Conservation (phyloP, 441 rosid species). For the Viola pubescens region DNA sequence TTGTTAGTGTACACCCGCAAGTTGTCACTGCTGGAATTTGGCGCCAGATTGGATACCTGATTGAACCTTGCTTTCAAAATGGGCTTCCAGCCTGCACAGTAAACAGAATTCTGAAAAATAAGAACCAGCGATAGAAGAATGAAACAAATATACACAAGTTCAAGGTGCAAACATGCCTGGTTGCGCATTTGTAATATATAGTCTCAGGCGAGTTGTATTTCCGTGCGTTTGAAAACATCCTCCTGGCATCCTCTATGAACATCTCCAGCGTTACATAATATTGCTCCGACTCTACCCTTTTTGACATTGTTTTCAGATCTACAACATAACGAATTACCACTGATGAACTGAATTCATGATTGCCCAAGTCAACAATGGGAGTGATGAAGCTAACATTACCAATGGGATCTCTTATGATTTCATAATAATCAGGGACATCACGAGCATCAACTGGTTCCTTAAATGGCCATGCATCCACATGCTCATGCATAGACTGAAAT, state of each 20-base stretch:
- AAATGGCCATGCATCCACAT: slow-evolving; percentile 96
- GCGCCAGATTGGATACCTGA: slow-evolving; percentile 71
- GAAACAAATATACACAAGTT: slow-evolving; percentile 2
- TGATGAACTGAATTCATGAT: background rate
- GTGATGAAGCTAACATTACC: slow-evolving; percentile 35
- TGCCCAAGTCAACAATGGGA: too few species aligned
- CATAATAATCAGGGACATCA: slow-evolving; percentile 98
- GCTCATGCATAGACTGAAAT: slow-evolving; percentile 79
- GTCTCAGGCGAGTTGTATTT: slow-evolving; percentile 89
- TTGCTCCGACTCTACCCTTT: slow-evolving; percentile 90
- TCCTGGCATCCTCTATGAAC: slow-evolving; percentile 88
- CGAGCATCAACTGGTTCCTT: slow-evolving; percentile 93
- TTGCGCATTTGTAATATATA: slow-evolving; percentile 79
- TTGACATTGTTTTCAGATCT: slow-evolving; percentile 88
- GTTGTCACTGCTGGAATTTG: slow-evolving; percentile 43
- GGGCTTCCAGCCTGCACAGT: slow-evolving; percentile 64
- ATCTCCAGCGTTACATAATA: slow-evolving; percentile 91
- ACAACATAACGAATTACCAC: slow-evolving; percentile 17
- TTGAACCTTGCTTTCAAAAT: slow-evolving; percentile 80
- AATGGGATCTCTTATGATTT: slow-evolving; percentile 94
- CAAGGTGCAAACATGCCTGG: slow-evolving; percentile 40
- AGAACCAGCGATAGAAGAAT: background rate
- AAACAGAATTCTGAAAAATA: background rate
- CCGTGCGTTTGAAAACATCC: slow-evolving; percentile 88
- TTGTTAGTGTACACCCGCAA: background rate